Evolutionary conservation across 352 stramenopile species (phyloP), one percentile per base, ranked within the genome.

Genomic region (Pythium diclinum): DNA sequence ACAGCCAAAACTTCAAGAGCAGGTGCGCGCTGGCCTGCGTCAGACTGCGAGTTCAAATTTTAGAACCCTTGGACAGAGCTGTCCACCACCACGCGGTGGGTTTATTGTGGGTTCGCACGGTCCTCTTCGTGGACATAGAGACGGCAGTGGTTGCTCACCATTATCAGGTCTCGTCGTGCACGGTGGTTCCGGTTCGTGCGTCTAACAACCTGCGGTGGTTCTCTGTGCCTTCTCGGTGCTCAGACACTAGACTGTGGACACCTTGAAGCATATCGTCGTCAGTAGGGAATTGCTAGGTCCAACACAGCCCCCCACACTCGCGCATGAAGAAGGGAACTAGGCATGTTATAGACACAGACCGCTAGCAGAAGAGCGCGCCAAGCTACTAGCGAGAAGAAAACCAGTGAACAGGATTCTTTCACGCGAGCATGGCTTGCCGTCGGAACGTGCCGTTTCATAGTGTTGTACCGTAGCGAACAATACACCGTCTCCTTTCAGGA

Each of bases 61-160:
- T 23, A 23, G n/a, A 48, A 48, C 17, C 16, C 0, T 48, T 23
- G n/a, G 28, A 6, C 44, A 30, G 44, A 51, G 44, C n/a, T 30
- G 44, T 51, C 44, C 44, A 51, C 44, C 44, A 51, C 17, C n/a
- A 16, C 13, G 44, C 44, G 44, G 44, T 51, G 44, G 44, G 44
- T 51, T 51, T 25, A 28, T 11, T 16, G 44, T 51, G 44, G 44
- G n/a, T 51, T 51, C 44, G 28, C 36, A 10, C 44, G 19, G 44
- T 16, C 28, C 44, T 7, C 19, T 6, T 21, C 44, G 9, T 11
- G 44, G 19, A 51, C 44, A 42, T 42, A 51, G 19, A 51, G n/a
- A 14, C 44, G 10, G 44, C 8, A 14, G 40, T 23, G 42, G n/a
- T 51, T 51, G 44, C n/a, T 51, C 44, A 30, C 11, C 6, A 51